Percentiles rank a stretch among this genome's conserved stretches.
Evolutionary conservation across 2,329 filamentous ascomycete species (phyloP).

Genomic region (Cladosporium sp.): DNA sequence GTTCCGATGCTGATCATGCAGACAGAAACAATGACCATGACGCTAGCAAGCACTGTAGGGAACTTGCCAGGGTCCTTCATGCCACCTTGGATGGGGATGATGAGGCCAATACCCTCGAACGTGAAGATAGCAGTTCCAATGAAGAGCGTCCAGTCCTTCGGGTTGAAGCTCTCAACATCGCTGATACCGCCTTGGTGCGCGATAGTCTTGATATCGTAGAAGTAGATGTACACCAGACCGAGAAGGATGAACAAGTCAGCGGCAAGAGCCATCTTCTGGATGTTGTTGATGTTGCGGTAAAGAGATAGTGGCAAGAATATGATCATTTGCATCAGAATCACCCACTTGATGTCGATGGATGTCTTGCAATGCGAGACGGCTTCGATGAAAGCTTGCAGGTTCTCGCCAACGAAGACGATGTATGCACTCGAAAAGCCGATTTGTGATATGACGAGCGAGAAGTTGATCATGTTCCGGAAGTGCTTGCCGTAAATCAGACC

Average conservation of each 20-base stretch:
- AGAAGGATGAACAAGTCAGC: slow-evolving; percentile 92
- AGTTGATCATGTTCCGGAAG: slow-evolving; percentile 81
- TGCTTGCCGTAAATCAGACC: slow-evolving; percentile 84
- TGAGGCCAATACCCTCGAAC: slow-evolving; percentile 93
- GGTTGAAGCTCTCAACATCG: slow-evolving; percentile 87
- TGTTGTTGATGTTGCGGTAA: slow-evolving; percentile 93
- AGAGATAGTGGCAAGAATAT: slow-evolving; percentile 92
- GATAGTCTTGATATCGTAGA: slow-evolving; percentile 86
- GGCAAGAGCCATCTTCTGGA: slow-evolving; percentile 87
- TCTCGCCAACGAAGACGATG: slow-evolving; percentile 94
- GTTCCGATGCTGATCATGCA: slow-evolving; percentile 89
- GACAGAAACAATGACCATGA: slow-evolving; percentile 93
- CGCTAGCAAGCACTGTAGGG: slow-evolving; percentile 74
- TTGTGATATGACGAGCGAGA: slow-evolving; percentile 90
- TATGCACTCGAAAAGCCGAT: slow-evolving; percentile 92
- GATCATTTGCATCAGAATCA: slow-evolving; percentile 91
- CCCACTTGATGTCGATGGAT: slow-evolving; percentile 75
- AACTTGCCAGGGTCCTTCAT: slow-evolving; percentile 92
- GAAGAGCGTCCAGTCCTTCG: slow-evolving; percentile 89
- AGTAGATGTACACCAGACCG: slow-evolving; percentile 88
- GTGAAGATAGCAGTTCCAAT: slow-evolving; percentile 99
- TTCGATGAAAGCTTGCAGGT: slow-evolving; percentile 87
- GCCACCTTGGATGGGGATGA: slow-evolving; percentile 96
- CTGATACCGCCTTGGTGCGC: slow-evolving; percentile 64
- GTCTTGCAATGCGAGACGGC: slow-evolving; percentile 85